Base-by-base conservation (phyloP, 495 filamentous ascomycete species). In the Clohesyomyces aquaticus region DNA sequence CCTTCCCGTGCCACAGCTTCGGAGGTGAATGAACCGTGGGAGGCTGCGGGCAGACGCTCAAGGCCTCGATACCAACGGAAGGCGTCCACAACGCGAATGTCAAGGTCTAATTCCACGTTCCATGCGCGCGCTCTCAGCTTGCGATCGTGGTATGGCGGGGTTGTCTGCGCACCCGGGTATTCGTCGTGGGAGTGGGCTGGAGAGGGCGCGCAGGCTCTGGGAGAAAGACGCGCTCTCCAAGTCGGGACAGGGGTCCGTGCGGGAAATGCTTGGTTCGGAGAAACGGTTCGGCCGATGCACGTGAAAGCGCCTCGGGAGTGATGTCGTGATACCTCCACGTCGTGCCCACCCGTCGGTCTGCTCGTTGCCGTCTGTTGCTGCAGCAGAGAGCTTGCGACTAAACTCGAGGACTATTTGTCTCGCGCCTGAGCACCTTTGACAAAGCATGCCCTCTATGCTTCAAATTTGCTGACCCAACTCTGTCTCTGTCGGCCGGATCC, bases 81-180 rank as follows among this genome's bases (percentile, higher is more conserved):
- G 51, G 52, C 50, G 50, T 23, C 61, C 52, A 28, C 61, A 58
- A 56, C 46, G 18, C 46, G 53, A 45, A 28, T 65, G 54, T 65
- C 48, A 58, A 23, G 23, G 47, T 42, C 32, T n/a, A 23, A 41
- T 45, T 54, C 32, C 25, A 27, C 54, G 29, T 43, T 58, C 61
- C 61, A 65, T 65, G 46, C 46, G 61, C 53, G 61, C 61, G 9
- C 42, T 50, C 38, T 38, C 54, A 56, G 28, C 25, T 41, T 23
- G 32, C 28, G 38, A 23, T n/a, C 18, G 54, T 38, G 26, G 54
- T 35, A 26, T 56, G 21, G 4, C 22, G 4, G 54, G n/a, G 19
- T 27, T 16, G 23, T 9, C 25, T 27, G 29, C 22, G 8, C 18
- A 26, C 14, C 18, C 27, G 49, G 49, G 29, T 3, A 52, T 16